A percentile compares a stretch with the other conserved stretches of the same genome.
phyloP scores from a whole-genome alignment of 768 basidiomycete genomes.

The Tricholoma sp. region DNA sequence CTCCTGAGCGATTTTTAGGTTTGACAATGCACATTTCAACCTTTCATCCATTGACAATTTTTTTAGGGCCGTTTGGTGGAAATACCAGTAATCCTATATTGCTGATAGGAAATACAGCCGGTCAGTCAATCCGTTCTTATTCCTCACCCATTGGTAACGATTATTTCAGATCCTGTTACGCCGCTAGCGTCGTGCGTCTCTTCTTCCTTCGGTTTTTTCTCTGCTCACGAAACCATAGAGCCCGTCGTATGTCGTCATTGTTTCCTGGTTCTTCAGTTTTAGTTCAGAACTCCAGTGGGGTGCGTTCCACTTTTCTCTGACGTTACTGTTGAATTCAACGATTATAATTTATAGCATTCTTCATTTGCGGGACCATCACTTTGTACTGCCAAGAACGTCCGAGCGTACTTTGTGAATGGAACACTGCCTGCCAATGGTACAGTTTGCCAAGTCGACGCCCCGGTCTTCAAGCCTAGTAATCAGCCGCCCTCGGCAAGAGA shows the following conservation, averaged over 20 bases:
- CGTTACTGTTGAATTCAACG: not conserved
- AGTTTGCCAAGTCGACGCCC: slow-evolving; percentile 30
- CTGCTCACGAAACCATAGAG: too few relatives aligned
- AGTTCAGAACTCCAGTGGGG: slow-evolving; percentile 37
- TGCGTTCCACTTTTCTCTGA: slow-evolving; percentile 15
- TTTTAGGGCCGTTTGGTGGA: slow-evolving; percentile 21
- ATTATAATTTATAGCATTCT: slow-evolving; percentile 14
- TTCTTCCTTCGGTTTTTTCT: slow-evolving; percentile 4
- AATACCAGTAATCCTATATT: slow-evolving; percentile 28
- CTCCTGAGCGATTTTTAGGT: too few relatives aligned
- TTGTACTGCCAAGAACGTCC: slow-evolving; percentile 25
- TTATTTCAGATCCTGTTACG: slow-evolving; percentile 18
- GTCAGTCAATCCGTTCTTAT: slow-evolving; percentile 3
- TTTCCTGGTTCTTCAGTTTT: slow-evolving; percentile 34
- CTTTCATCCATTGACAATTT: not conserved
- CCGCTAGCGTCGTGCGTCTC: slow-evolving; percentile 17
- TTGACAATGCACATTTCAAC: too few relatives aligned
- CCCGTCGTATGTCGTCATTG: too few relatives aligned
- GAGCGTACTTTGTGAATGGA: slow-evolving; percentile 35
- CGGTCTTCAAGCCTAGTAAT: slow-evolving; percentile 15
- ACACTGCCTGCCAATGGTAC: slow-evolving; percentile 34
- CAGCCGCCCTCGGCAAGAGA: too few relatives aligned
- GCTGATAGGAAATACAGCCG: slow-evolving; percentile 20
- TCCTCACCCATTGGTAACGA: too few relatives aligned
- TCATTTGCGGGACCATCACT: slow-evolving; percentile 19